These are phyloP conservation scores for Melaleuca quinquenervia DNA, from an alignment of 345 rosid genomes.

Conservation along the genomic window DNA sequence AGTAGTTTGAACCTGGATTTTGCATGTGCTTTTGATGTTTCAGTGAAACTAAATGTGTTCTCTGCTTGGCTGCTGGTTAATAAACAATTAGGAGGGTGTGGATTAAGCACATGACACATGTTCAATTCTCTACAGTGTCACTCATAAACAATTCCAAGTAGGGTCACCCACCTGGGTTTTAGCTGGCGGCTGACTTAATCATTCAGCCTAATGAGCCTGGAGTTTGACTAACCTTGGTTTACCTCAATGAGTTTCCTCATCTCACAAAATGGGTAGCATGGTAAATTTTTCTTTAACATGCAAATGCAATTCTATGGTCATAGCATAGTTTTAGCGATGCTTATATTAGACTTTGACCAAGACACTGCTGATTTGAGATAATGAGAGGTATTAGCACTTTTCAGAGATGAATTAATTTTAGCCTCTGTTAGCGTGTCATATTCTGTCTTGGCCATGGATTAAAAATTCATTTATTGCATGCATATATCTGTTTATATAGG, in stretches of 20 bases:
- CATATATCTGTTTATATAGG: constrained; percentile 34
- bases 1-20: background rate
- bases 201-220: background rate
- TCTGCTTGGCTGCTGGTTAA: background rate
- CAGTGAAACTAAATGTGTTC: background rate
- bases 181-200: background rate
- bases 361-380: background rate
- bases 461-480: background rate
- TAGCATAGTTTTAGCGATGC: background rate
- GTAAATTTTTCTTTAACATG: background rate
- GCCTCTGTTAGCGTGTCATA: background rate
- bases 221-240: background rate
- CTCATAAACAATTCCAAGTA: background rate
- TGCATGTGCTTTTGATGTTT: background rate
- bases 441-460: background rate
- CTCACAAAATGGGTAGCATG: background rate
- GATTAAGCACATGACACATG: background rate
- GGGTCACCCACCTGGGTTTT: background rate
- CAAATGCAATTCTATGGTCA: background rate
- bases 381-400: background rate
- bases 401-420: background rate
- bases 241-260: background rate
- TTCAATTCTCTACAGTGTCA: background rate
- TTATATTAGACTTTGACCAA: background rate
- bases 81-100: background rate